phyloP scores from a whole-genome alignment of 176 grass and related monocot genomes.

The Tillandsia fasciculata region DNA sequence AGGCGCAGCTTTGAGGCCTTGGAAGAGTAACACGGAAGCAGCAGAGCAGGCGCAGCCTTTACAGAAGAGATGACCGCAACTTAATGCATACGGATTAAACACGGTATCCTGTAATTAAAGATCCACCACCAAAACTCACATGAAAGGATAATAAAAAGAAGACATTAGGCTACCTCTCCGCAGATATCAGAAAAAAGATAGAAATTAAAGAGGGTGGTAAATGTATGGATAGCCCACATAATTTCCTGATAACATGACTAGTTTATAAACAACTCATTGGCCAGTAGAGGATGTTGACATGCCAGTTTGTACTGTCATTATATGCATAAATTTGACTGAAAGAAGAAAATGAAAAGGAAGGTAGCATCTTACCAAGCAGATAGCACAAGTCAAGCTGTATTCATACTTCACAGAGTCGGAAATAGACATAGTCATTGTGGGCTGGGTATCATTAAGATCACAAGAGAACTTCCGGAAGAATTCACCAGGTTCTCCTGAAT shows the following conservation, averaged over 20 bases:
- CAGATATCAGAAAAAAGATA: constrained; percentile 1
- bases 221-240: neutral
- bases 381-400: constrained; percentile 46
- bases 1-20: constrained; percentile 45
- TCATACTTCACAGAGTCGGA: constrained; percentile 49
- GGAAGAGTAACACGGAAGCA: constrained; percentile 60
- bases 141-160: neutral
- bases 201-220: constrained; percentile 11
- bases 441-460: constrained; percentile 34
- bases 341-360: neutral
- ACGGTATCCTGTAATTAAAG: constrained; percentile 37
- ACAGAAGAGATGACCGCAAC: constrained; percentile 65
- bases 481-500: constrained; percentile 29
- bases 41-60: constrained; percentile 58
- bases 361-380: constrained; percentile 53
- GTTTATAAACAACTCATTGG: too few species aligned
- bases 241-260: neutral
- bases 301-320: neutral
- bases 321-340: neutral
- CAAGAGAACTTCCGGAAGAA: constrained; percentile 58
- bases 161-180: neutral
- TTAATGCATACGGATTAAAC: constrained; percentile 61
- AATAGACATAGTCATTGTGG: constrained; percentile 51
- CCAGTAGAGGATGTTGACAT: neutral
- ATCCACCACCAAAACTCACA: neutral